These are phyloP conservation scores for Prosopis cineraria DNA, from an alignment of 306 rosid species.

Conservation along the genomic window DNA sequence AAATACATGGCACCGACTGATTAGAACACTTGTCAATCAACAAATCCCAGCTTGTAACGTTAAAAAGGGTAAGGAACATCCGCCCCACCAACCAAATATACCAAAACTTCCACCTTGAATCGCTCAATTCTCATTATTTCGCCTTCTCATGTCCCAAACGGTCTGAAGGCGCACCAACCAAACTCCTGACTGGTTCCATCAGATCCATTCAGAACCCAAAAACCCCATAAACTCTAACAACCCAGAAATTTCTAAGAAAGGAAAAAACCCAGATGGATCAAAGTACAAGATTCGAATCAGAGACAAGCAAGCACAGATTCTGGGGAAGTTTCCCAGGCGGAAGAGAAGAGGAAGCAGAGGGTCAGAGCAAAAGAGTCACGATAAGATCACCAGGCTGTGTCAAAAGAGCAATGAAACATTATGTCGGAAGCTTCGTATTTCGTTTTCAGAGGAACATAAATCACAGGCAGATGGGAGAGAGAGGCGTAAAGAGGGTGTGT, in stretches of 20 bases:
- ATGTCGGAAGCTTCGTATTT: slow-evolving; percentile 55
- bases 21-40: background rate
- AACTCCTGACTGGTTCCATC: background rate
- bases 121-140: background rate
- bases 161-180: background rate
- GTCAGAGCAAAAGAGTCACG: background rate
- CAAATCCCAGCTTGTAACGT: background rate
- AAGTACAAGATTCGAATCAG: background rate
- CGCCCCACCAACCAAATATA: background rate
- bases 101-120: background rate
- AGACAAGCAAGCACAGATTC: background rate
- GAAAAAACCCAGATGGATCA: background rate
- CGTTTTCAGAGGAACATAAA: slow-evolving; percentile 38
- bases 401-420: background rate
- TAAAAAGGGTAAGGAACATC: background rate
- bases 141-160: background rate
- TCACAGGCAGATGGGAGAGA: slow-evolving; percentile 23
- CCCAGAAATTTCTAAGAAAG: slow-evolving; percentile 15
- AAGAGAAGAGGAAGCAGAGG: background rate
- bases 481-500: slow-evolving; percentile 25
- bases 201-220: slow-evolving; percentile 38
- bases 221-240: slow-evolving; percentile 23
- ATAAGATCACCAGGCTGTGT: slow-evolving; percentile 15
- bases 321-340: slow-evolving; percentile 39
- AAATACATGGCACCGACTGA: slow-evolving; percentile 17